Conservation (phyloP, 2,329 filamentous ascomycete genomes). For the Huntiella decipiens region DNA sequence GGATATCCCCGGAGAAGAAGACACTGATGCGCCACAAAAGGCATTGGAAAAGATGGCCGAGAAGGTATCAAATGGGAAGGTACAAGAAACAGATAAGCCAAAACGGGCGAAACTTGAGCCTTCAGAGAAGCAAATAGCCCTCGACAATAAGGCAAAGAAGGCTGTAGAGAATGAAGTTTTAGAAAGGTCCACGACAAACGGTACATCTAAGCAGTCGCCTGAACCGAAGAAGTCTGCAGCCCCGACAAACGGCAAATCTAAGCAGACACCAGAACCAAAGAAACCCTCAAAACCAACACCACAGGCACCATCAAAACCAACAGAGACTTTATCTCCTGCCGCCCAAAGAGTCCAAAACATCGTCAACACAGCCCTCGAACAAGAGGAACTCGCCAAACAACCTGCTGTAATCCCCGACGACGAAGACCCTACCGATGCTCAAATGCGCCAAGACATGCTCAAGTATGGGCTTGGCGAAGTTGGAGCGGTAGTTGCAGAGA, state of each 20-base stretch:
- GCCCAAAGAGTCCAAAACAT: conserved; percentile 34
- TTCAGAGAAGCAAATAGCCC: background rate
- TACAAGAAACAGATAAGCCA: background rate
- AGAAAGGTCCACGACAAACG: conserved; percentile 5
- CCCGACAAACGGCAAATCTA: conserved; percentile 16
- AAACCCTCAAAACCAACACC: conserved; percentile 13
- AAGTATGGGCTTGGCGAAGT: conserved; percentile 78
- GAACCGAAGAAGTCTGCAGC: conserved; percentile 29
- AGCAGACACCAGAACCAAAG: conserved; percentile 16
- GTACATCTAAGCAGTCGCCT: conserved; percentile 21
- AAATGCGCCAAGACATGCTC: conserved; percentile 71
- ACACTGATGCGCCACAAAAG: background rate
- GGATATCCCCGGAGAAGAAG: background rate
- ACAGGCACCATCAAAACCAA: conserved; percentile 33
- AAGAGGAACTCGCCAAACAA: conserved; percentile 28
- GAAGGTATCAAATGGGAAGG: background rate
- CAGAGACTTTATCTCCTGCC: conserved; percentile 19
- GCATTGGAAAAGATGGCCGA: background rate
- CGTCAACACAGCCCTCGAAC: conserved; percentile 35
- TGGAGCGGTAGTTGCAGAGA: conserved; percentile 79
- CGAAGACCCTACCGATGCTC: conserved; percentile 65
- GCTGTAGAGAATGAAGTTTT: background rate
- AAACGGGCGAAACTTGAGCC: background rate
- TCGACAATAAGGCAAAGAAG: background rate
- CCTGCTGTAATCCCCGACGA: conserved; percentile 44